These are phyloP conservation scores for Moniliophthora roreri DNA, from an alignment of 1,284 basidiomycete genomes.

Conservation along the genomic window DNA sequence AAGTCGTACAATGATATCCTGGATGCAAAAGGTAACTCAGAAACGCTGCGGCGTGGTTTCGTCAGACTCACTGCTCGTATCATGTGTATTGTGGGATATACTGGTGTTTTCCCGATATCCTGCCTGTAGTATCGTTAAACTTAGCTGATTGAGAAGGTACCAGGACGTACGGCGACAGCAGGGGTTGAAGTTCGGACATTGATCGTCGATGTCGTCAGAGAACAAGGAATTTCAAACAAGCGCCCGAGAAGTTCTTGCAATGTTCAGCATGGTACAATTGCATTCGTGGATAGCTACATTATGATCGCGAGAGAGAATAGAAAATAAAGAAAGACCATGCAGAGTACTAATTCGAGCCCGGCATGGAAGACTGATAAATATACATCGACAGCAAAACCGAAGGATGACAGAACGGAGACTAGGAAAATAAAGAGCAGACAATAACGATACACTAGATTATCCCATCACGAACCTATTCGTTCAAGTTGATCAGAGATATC, in stretches of 20 bases:
- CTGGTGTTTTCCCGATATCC: constrained; percentile 51
- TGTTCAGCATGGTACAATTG: constrained; percentile 4
- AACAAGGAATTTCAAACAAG: constrained; percentile 7
- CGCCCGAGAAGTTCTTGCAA: background rate
- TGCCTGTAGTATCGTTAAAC: constrained; percentile 31
- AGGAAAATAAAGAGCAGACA: background rate
- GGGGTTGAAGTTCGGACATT: constrained; percentile 16
- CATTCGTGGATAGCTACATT: background rate
- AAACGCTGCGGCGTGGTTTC: constrained; percentile 3
- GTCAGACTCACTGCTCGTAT: constrained; percentile 50
- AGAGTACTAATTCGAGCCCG: background rate
- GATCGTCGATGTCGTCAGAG: background rate
- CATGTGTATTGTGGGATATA: constrained; percentile 76
- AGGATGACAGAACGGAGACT: background rate
- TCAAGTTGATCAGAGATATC: background rate
- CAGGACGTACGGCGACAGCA: constrained; percentile 10
- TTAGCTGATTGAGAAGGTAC: constrained; percentile 1
- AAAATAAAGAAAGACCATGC: background rate
- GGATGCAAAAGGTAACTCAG: constrained; percentile 9
- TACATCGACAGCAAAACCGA: background rate
- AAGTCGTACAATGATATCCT: constrained; percentile 60
- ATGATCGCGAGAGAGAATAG: background rate
- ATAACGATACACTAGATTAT: constrained; percentile 5
- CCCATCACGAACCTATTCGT: constrained; percentile 8
- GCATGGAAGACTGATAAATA: background rate